These are phyloP conservation scores for Phytophthora crassamura DNA, from an alignment of 352 stramenopile species.

Conservation along the genomic window DNA sequence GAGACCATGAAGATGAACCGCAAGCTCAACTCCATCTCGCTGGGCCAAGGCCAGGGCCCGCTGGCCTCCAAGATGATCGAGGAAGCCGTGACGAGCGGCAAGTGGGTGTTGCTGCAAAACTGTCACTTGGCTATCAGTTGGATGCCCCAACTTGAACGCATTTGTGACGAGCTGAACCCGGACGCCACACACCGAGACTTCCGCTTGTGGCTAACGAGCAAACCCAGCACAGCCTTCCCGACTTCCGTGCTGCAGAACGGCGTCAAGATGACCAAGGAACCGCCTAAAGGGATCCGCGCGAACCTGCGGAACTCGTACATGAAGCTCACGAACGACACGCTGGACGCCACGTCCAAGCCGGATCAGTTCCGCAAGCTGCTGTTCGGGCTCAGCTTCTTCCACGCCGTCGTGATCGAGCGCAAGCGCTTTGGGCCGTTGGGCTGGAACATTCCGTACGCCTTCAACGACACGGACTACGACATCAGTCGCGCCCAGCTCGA, in stretches of 20 bases:
- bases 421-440: conserved; percentile 95
- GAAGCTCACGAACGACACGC: conserved; percentile 91
- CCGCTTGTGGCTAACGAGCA: conserved; percentile 94
- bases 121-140: conserved; percentile 95
- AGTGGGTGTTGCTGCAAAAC: conserved; percentile 96
- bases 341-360: conserved; percentile 89
- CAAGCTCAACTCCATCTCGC: conserved; percentile 93
- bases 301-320: conserved; percentile 96
- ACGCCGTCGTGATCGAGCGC: conserved; percentile 93
- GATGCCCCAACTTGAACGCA: conserved; percentile 95
- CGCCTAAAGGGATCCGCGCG: conserved; percentile 92
- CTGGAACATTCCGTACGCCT: conserved; percentile 98
- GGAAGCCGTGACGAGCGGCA: conserved; percentile 83
- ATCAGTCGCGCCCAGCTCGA: conserved; percentile 88
- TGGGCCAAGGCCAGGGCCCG: conserved; percentile 93
- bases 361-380: conserved; percentile 94
- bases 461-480: conserved; percentile 96
- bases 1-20: conserved; percentile 83
- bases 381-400: conserved; percentile 93
- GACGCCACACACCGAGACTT: conserved; percentile 93
- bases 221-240: conserved; percentile 83
- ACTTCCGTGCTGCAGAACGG: conserved; percentile 95
- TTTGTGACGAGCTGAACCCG: conserved; percentile 91
- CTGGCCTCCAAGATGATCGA: conserved; percentile 93
- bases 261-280: conserved; percentile 98